These are phyloP conservation scores for Hymenoscyphus infarciens DNA, from an alignment of 2,329 filamentous ascomycete species.

Conservation along the genomic window DNA sequence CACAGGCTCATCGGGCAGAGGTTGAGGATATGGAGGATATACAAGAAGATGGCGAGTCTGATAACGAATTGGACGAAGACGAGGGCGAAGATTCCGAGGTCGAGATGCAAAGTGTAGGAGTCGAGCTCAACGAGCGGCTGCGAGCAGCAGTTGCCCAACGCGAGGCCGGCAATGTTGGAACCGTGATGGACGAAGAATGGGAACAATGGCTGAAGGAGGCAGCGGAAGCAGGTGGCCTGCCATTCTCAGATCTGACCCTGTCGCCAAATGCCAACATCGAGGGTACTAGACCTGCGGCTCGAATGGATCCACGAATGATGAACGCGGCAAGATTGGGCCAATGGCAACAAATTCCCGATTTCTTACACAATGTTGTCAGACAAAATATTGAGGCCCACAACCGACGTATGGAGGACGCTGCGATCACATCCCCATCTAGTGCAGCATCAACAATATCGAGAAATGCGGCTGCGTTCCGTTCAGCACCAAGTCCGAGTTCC, in stretches of 20 bases:
- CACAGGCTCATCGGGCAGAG: constrained; percentile 22
- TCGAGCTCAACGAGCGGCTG: constrained; percentile 61
- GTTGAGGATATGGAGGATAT: constrained; percentile 37
- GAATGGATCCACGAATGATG: constrained; percentile 50
- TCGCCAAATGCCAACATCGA: constrained; percentile 33
- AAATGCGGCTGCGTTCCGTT: constrained; percentile 8
- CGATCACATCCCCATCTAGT: constrained; percentile 14
- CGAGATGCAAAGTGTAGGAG: constrained; percentile 56
- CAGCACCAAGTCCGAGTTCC: constrained; percentile 10
- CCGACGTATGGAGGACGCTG: constrained; percentile 20
- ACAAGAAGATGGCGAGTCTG: constrained; percentile 33
- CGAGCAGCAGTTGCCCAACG: constrained; percentile 60
- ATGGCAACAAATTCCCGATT: constrained; percentile 57
- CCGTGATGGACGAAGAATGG: constrained; percentile 67
- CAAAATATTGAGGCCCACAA: constrained; percentile 27
- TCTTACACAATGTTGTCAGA: constrained; percentile 51
- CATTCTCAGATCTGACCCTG: constrained; percentile 40
- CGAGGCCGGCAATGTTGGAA: constrained; percentile 55
- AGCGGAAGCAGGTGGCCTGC: constrained; percentile 58
- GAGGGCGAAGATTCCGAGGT: constrained; percentile 51
- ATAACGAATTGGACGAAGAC: constrained; percentile 37
- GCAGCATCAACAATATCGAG: constrained; percentile 12
- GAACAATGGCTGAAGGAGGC: constrained; percentile 72
- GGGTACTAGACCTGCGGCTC: constrained; percentile 36
- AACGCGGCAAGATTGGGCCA: constrained; percentile 52